phyloP scores from a whole-genome alignment of 352 stramenopile species.

The Blastocystis sp. region DNA sequence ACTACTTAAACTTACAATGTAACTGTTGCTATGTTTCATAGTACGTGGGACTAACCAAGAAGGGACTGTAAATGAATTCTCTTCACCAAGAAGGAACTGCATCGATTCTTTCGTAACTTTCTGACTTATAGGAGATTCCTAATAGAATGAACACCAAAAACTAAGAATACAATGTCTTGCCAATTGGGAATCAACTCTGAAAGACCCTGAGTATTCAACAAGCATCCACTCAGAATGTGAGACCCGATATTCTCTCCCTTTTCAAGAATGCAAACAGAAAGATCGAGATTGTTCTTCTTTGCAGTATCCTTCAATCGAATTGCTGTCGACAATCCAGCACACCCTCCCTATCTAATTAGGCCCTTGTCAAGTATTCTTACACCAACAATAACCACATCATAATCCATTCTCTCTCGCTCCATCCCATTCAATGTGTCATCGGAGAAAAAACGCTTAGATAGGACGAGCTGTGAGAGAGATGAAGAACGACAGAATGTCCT shows the following conservation, averaged over 20 bases:
- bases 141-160: background rate
- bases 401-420: slow-evolving; percentile 85
- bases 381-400: slow-evolving; percentile 94
- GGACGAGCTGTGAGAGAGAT: background rate
- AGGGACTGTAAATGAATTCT: slow-evolving; percentile 20
- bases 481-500: too few species aligned
- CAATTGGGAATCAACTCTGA: slow-evolving; percentile 91
- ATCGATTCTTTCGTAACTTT: slow-evolving; percentile 11
- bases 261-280: slow-evolving; percentile 87
- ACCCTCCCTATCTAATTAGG: slow-evolving; percentile 67
- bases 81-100: slow-evolving; percentile 22
- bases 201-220: slow-evolving; percentile 91
- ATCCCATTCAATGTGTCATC: background rate
- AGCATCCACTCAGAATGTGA: slow-evolving; percentile 95
- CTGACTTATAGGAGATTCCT: slow-evolving; percentile 23
- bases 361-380: slow-evolving; percentile 67
- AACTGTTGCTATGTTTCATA: background rate
- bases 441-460: background rate
- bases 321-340: slow-evolving; percentile 83
- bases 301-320: slow-evolving; percentile 95
- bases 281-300: slow-evolving; percentile 81
- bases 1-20: slow-evolving; percentile 70
- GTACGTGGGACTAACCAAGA: background rate
- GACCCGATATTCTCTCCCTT: slow-evolving; percentile 89
- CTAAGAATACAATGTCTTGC: slow-evolving; percentile 69